phyloP scores from a whole-genome alignment of 441 rosid genomes.

The Erodium texanum region DNA sequence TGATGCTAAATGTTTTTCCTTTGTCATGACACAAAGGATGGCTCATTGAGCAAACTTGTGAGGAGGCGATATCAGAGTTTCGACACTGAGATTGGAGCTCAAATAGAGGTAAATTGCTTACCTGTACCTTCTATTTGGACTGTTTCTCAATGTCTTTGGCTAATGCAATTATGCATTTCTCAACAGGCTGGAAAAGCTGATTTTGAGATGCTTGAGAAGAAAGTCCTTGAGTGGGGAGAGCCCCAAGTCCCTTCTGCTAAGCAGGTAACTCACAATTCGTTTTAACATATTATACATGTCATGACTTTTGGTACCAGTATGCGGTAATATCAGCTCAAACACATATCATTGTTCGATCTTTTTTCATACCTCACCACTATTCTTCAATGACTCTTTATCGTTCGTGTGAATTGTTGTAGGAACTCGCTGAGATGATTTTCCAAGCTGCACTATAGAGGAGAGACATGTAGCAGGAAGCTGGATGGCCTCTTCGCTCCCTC shows the following conservation, averaged over 20 bases:
- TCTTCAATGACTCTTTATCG: conserved; percentile 16
- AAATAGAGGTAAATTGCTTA: conserved; percentile 43
- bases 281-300: too few relatives aligned
- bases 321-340: not conserved
- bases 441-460: conserved; percentile 51
- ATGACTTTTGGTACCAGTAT: too few relatives aligned
- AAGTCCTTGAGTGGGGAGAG: conserved; percentile 78
- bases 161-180: conserved; percentile 9
- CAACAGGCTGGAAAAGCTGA: conserved; percentile 75
- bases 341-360: not conserved
- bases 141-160: not conserved
- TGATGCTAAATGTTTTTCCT: conserved; percentile 2
- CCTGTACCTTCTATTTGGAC: not conserved
- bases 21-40: conserved; percentile 41
- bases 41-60: conserved; percentile 53
- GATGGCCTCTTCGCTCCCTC: too few relatives aligned
- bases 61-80: conserved; percentile 65
- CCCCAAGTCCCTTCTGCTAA: conserved; percentile 84
- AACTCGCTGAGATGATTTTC: conserved; percentile 87
- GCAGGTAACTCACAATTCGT: conserved; percentile 45
- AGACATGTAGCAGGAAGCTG: too few relatives aligned
- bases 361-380: too few relatives aligned
- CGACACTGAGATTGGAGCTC: conserved; percentile 64
- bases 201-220: conserved; percentile 80
- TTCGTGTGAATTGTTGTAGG: conserved; percentile 37